These are phyloP conservation scores for Schizothecium vesticola DNA, from an alignment of 495 filamentous ascomycete species.

Conservation along the genomic window DNA sequence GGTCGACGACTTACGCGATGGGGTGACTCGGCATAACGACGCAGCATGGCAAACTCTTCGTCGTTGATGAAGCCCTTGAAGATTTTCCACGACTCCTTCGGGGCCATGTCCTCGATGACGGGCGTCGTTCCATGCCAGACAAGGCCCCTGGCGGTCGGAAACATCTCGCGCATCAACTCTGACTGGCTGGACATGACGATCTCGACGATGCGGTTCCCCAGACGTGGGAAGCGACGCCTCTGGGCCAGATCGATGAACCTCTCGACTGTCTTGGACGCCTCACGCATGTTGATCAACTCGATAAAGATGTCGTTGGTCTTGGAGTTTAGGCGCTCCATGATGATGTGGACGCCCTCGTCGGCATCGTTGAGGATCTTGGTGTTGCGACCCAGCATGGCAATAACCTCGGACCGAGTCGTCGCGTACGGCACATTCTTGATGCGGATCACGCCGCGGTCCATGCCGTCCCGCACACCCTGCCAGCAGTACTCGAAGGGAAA, in stretches of 20 bases:
- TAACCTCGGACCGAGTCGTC: constrained; percentile 60
- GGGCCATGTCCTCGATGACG: constrained; percentile 29
- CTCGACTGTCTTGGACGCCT: constrained; percentile 51
- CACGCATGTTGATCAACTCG: constrained; percentile 53
- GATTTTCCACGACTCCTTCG: constrained; percentile 52
- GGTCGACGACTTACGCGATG: constrained; percentile 52
- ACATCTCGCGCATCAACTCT: constrained; percentile 59
- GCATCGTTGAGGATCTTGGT: constrained; percentile 52
- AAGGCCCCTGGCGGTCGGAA: constrained; percentile 61
- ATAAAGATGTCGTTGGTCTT: constrained; percentile 76
- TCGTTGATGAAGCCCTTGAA: constrained; percentile 65
- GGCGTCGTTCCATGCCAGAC: constrained; percentile 52
- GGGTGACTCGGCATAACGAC: constrained; percentile 63
- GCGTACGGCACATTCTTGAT: constrained; percentile 56
- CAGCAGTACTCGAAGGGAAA: constrained; percentile 41
- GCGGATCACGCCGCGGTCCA: constrained; percentile 27
- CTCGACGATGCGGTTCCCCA: constrained; percentile 62
- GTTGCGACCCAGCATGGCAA: constrained; percentile 64
- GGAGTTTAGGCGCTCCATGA: constrained; percentile 72
- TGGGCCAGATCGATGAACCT: constrained; percentile 32
- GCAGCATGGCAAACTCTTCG: constrained; percentile 64
- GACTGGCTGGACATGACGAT: constrained; percentile 56
- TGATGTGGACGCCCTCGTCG: constrained; percentile 67
- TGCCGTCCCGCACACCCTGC: constrained; percentile 8
- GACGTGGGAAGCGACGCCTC: constrained; percentile 40